Evolutionary conservation across 495 filamentous ascomycete genomes (phyloP), one percentile per base, ranked within the genome.

Genomic region (Pseudomonodictys pantanalensis): DNA sequence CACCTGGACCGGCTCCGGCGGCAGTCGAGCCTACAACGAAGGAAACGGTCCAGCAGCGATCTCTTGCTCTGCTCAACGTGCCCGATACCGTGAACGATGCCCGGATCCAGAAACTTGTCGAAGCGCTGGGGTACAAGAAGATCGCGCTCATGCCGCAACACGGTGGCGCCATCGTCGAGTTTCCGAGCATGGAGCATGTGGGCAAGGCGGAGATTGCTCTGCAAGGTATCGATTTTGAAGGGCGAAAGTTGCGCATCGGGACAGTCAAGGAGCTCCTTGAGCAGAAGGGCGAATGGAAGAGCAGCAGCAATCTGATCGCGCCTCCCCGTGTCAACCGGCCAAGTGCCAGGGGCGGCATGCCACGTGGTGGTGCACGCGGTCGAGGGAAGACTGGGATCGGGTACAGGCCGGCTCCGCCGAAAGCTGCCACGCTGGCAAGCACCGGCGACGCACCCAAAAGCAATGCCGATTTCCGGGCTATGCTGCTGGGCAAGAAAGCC

Each of bases 101-200:
- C 9, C 81, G 83, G 0, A 77, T 87, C 50, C 78, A 77, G n/a
- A 73, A 77, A 12, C 71, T 86, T 20, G 75, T 86, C 8, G 86
- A 88, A 56, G 79, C 81, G 10, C 81, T 86, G 46, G 83, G 81
- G 20, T 67, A 85, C 20, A 70, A 80, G 56, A 82, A 84, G 68
- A 75, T 87, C 29, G 65, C 77, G 12, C 68, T 86, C 35, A 78
- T 82, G 35, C 90, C 90, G 1, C 81, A 89, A 48, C 88, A 93
- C 56, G 82, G 85, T 62, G 92, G 93, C n/a, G 93, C 91, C 9
- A 86, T 92, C 48, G 78, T 96, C 41, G 93, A 97, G 68, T 96
- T 85, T 67, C 76, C 74, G 9, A 83, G 88, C 60, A 78, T 86
- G 9, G 74, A 83, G 2, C 78, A 84, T 52, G 86, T 85, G 2